These are phyloP conservation scores for Mucor irregularis DNA, from an alignment of 371 early-diverging fungal genomes.

Conservation along the genomic window DNA sequence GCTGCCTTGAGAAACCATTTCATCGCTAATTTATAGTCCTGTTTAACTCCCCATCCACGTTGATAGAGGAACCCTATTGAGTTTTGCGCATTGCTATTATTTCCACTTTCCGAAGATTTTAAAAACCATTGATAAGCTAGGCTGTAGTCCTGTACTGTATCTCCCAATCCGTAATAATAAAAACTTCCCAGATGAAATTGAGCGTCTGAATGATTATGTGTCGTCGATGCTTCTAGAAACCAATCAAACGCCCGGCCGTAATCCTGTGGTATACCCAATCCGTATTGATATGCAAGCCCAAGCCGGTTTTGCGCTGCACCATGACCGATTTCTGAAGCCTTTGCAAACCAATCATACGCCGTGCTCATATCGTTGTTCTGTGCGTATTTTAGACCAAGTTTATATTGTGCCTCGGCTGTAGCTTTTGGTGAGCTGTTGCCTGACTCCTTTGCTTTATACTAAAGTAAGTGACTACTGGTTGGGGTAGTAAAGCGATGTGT, in stretches of 20 bases:
- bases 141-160: neutral
- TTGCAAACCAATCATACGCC: neutral
- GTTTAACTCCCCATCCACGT: neutral
- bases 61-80: neutral
- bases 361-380: neutral
- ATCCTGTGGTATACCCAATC: neutral
- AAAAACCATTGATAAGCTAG: conserved; percentile 2
- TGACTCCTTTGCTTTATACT: too few species aligned
- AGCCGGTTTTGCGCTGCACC: conserved; percentile 3
- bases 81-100: neutral
- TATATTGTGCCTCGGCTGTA: conserved; percentile 3
- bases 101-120: neutral
- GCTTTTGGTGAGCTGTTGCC: too few species aligned
- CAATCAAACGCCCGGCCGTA: neutral
- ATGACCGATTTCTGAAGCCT: neutral
- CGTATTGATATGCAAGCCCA: conserved; percentile 1
- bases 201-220: neutral
- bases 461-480: too few species aligned
- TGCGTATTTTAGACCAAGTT: neutral
- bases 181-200: conserved; percentile 1
- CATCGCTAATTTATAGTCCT: neutral
- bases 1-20: conserved; percentile 11
- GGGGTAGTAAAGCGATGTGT: too few species aligned
- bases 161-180: conserved; percentile 1
- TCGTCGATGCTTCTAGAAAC: conserved; percentile 3